These are phyloP conservation scores for Ochromonadaceae sp. DNA, from an alignment of 352 stramenopile genomes.

Conservation along the genomic window DNA sequence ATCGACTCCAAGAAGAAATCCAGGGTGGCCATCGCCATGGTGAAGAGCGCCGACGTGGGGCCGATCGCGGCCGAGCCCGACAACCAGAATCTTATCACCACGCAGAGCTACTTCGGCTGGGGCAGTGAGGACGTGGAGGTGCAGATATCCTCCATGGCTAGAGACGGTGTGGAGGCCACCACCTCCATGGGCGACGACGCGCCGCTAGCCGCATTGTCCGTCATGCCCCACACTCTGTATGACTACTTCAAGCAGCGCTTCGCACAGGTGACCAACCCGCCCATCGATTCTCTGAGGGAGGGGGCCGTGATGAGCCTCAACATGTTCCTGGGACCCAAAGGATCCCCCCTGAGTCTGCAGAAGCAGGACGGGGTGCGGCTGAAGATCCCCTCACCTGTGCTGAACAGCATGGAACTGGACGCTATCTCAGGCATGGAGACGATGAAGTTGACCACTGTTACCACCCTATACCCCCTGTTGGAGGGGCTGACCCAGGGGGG, in stretches of 20 bases:
- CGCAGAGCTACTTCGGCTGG: conserved; percentile 90
- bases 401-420: conserved; percentile 51
- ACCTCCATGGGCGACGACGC: conserved; percentile 73
- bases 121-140: conserved; percentile 88
- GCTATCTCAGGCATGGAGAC: conserved; percentile 35
- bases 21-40: no score
- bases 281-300: conserved; percentile 63
- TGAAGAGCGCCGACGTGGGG: no score
- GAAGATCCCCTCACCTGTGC: conserved; percentile 48
- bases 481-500: conserved; percentile 43
- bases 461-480: conserved; percentile 34
- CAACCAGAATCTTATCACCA: no score
- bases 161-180: conserved; percentile 57
- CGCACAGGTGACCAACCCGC: conserved; percentile 62
- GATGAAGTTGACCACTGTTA: conserved; percentile 44
- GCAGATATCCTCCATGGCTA: conserved; percentile 78
- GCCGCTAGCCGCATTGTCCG: conserved; percentile 55
- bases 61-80: no score
- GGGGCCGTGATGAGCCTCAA: conserved; percentile 59
- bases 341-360: conserved; percentile 31
- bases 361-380: conserved; percentile 25
- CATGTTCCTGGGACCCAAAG: conserved; percentile 51
- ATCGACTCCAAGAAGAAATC: conserved; percentile 26
- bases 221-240: conserved; percentile 75
- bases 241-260: conserved; percentile 96